Base-by-base conservation (phyloP, 305 asterid species). In the Fraxinus sp. region DNA sequence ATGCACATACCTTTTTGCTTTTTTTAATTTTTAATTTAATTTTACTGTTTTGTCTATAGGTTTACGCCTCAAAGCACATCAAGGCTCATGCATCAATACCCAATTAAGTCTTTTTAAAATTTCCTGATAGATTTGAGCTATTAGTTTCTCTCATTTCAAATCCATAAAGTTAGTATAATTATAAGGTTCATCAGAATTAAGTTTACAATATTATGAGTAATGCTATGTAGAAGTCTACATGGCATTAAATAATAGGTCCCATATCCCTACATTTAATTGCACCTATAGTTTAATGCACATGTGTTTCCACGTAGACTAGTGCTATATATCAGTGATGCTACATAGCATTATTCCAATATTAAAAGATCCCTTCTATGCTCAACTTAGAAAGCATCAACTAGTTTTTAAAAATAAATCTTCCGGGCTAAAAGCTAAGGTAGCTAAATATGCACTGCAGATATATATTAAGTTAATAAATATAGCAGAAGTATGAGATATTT, bases 401-500 rank as follows among this genome's bases (percentile, higher is more conserved):
- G 24, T 18, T 39, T 80, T 72, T 55, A 80, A 55, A 81, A 41
- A 26, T 7, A 46, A 77, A 79, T 43, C n/a, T 55, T 32, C 84
- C 59, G 11, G 77, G 77, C 73, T 37, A 85, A 77, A 75, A 76
- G 77, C 52, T 55, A 68, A 32, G 73, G 62, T 72, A 16, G 62
- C 11, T 68, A 72, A 83, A 4, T 37, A 74, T 75, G 28, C 84
- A 72, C 59, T 30, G 71, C 28, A 2, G 52, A 79, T 30, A 68
- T 55, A 76, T 78, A 26, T 43, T 76, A 80, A 75, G 70, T 16
- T 70, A 68, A 62, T 68, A 68, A 75, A 26, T 64, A 79, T 70
- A 85, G n/a, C 77, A 74, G 13, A 85, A 80, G 24, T 52, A 79
- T 14, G 62, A 66, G 52, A 88, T 46, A 26, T 80, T 18, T 83